Evolutionary conservation across 73 alveolate species (phyloP), one percentile per base, ranked within the genome.

Genomic region (Diophrys appendiculata): DNA sequence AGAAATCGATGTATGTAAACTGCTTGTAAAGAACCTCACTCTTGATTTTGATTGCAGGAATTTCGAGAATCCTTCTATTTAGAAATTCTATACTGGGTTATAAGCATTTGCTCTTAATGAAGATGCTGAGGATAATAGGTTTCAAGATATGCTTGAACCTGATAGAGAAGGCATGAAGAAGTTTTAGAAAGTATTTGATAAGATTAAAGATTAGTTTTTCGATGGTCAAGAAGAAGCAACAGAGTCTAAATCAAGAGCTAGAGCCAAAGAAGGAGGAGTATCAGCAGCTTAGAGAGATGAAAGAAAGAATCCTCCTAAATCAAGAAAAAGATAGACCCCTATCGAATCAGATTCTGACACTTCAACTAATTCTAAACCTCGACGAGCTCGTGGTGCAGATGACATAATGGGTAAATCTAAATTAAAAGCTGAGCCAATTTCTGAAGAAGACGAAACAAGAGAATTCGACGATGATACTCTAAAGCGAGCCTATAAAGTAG

Each of bases 81-180:
- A 80, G 60, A 25, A 83, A 27, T 89, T 89, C 75, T 89, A 72
- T 69, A 65, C 92, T 1, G 92, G 89, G 14, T 73, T 89, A 30
- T 81, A 89, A 33, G 88, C 92, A 18, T 30, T 83, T 33, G 95
- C 95, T 52, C 68, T 89, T 0, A 78, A 78, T 29, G 90, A 89
- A 52, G 53, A 73, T 91, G 85, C 83, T 1, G 33, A 83, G 72
- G 92, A 91, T 24, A 90, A 89, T 35, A 29, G 0, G 35, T 73
- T 89, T 0, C 85, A 83, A 67, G 95, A 89, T 54, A 68, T 67
- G n/a, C 69, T 89, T 32, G 72, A 78, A 52, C 92, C 91, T 22
- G 92, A 89, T 68, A 54, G 71, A 24, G 95, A 89, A 70, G 89
- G 92, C 18, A 83, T 83, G 89, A 43, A 77, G 54, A 78, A 74